Evolutionary conservation across 257 asterid species (phyloP).

Genomic region (Lycium barbarum): DNA sequence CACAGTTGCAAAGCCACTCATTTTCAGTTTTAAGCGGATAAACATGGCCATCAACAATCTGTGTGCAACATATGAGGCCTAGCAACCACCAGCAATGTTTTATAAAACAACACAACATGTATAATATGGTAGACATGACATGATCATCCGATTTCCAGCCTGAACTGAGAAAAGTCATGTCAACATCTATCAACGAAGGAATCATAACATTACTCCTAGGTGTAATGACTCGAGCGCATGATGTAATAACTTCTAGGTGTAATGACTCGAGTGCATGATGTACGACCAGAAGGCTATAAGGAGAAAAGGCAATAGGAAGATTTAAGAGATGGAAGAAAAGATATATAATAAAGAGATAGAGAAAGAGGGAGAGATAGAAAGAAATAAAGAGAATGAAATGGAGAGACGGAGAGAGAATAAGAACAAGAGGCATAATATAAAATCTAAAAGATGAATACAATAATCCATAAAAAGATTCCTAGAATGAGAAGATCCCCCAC

Average conservation of each 20-base stretch:
- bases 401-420: not conserved
- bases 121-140: not conserved
- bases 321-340: not conserved
- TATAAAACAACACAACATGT: not conserved
- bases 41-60: not conserved
- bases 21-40: conserved; percentile 12
- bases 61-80: conserved; percentile 15
- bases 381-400: not conserved
- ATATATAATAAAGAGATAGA: not conserved
- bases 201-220: not conserved
- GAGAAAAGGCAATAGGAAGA: conserved; percentile 10
- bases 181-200: conserved; percentile 9
- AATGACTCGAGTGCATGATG: not conserved
- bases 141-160: not conserved
- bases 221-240: not conserved
- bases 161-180: not conserved
- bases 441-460: not conserved
- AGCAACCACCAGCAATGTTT: not conserved
- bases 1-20: conserved; percentile 20
- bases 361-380: not conserved
- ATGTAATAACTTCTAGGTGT: not conserved
- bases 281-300: not conserved
- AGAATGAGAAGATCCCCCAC: not conserved
- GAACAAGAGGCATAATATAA: not conserved
- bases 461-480: conserved; percentile 16